Conservation (phyloP, 2,329 filamentous ascomycete genomes). For the Malbranchea zuffiana region DNA sequence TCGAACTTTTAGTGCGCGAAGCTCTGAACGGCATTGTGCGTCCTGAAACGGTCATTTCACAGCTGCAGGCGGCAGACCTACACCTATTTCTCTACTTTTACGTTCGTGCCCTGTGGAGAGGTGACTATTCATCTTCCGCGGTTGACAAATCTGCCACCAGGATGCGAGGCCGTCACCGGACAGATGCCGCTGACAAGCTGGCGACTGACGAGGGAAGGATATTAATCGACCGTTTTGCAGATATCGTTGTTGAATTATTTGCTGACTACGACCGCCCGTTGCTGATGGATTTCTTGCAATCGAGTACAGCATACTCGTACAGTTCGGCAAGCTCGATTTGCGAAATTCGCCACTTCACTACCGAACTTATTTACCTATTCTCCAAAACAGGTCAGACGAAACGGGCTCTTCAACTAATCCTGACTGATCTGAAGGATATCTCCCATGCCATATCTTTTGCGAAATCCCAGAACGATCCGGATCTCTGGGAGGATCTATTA, state of each 20-base stretch:
- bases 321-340: constrained; percentile 63
- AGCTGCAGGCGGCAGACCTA: constrained; percentile 58
- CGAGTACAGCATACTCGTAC: constrained; percentile 78
- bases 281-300: constrained; percentile 77
- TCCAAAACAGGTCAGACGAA: constrained; percentile 94
- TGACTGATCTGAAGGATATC: constrained; percentile 83
- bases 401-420: constrained; percentile 80
- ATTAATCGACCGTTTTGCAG: constrained; percentile 75
- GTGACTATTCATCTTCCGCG: constrained; percentile 46
- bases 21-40: constrained; percentile 78
- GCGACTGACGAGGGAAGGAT: constrained; percentile 49
- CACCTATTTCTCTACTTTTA: constrained; percentile 85
- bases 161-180: constrained; percentile 28
- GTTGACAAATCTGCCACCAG: constrained; percentile 25
- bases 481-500: constrained; percentile 89
- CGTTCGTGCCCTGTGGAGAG: constrained; percentile 72
- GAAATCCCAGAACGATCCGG: constrained; percentile 81
- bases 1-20: constrained; percentile 78
- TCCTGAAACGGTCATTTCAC: constrained; percentile 64
- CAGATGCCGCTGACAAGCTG: constrained; percentile 37
- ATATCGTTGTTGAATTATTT: constrained; percentile 77
- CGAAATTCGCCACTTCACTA: constrained; percentile 67
- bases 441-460: constrained; percentile 88
- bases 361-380: constrained; percentile 89
- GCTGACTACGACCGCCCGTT: constrained; percentile 68